Evolutionary conservation across 1,284 basidiomycete genomes (phyloP), one percentile per base, ranked within the genome.

Genomic region (Schizopora paradoxa): DNA sequence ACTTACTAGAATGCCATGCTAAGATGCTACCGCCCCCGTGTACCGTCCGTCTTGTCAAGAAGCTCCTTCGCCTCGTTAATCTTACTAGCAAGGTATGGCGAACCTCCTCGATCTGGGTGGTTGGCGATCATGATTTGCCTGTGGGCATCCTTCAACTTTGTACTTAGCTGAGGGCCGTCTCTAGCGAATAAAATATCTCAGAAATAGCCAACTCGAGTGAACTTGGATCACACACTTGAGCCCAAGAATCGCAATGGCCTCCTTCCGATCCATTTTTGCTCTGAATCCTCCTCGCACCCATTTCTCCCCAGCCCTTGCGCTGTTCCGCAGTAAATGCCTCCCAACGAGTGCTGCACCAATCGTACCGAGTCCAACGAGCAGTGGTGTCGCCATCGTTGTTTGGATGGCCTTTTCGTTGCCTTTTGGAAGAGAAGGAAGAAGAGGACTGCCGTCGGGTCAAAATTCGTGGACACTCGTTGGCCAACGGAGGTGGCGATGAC

Each of bases 51-150:
- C 58, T 82, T 86, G 43, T 92, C 89, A 23, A 92, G 64, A 47
- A 91, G 55, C 55, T 91, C 87, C 60, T 90, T 91, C 0, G 91
- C 92, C 60, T 96, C 92, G 65, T 95, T 96, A 48, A 95, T 91
- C 74, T 96, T 98, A 61, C 91, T 94, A n/a, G 95, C 95, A 31
- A 99, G 69, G 66, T 95, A 97, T 1, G 95, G 95, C 8, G 91
- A 88, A 25, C 95, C 95, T 33, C 94, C 94, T 52, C 94, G 76
- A 70, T 98, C 94, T 13, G 95, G 95, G 67, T 97, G 93, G 66
- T 97, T 98, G 19, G 90, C 86, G 38, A 95, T 74, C 91, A 95
- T 96, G 56, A 96, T 87, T 35, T 83, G 79, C 43, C 92, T 79
- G 65, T 95, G 92, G 0, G 91, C 90, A 58, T 94, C 91, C 68